Evolutionary conservation across 1,284 basidiomycete species (phyloP).

Genomic region (Trichosporon sp.): DNA sequence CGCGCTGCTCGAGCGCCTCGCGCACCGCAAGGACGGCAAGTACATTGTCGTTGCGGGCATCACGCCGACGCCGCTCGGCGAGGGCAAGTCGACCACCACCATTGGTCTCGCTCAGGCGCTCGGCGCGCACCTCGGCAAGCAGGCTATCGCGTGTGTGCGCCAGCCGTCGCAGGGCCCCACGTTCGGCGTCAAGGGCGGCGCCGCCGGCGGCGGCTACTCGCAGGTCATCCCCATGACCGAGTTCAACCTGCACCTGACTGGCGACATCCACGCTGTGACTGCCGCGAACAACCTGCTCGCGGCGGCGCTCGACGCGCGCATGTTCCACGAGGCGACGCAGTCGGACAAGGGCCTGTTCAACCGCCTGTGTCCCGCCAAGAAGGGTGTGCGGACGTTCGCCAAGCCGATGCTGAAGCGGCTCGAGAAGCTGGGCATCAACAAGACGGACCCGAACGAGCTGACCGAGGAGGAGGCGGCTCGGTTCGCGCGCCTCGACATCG

Average conservation of each 20-base stretch:
- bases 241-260: slow-evolving; percentile 80
- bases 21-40: slow-evolving; percentile 86
- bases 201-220: slow-evolving; percentile 96
- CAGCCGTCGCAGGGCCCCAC: slow-evolving; percentile 98
- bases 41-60: slow-evolving; percentile 97
- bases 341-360: slow-evolving; percentile 91
- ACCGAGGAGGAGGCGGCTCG: slow-evolving; percentile 86
- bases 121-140: slow-evolving; percentile 87
- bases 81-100: slow-evolving; percentile 98
- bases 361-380: slow-evolving; percentile 86
- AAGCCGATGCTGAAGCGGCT: slow-evolving; percentile 95
- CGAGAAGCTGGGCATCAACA: slow-evolving; percentile 90
- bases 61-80: slow-evolving; percentile 94
- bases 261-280: slow-evolving; percentile 96
- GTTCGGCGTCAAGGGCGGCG: slow-evolving; percentile 99
- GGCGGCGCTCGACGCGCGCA: slow-evolving; percentile 92
- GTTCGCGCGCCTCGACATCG: slow-evolving; percentile 90
- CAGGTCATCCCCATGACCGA: slow-evolving; percentile 99
- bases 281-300: slow-evolving; percentile 97
- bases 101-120: slow-evolving; percentile 96
- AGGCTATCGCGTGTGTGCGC: slow-evolving; percentile 95
- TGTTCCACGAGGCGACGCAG: slow-evolving; percentile 97
- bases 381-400: slow-evolving; percentile 90
- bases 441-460: slow-evolving; percentile 86
- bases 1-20: slow-evolving; percentile 76